Base-by-base conservation (phyloP, 768 basidiomycete genomes). In the Boletales sp. region DNA sequence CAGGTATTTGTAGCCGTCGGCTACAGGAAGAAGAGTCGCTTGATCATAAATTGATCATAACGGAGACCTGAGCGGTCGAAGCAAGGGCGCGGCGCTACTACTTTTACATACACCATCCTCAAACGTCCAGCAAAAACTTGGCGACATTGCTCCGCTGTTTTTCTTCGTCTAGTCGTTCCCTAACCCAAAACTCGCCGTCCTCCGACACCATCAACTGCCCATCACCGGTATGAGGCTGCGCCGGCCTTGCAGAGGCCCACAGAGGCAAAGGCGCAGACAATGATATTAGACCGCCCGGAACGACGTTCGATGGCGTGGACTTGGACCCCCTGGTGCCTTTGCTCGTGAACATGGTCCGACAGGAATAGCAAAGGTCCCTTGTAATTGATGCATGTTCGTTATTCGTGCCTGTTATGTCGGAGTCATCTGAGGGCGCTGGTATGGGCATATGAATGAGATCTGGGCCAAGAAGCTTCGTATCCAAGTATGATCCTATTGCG, bases 311-410 rank as follows among this genome's bases (percentile, higher is more conserved):
- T 28, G 34, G 12, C 4, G 35, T 36, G 25, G 57, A 49, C 21
- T 61, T 67, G 8, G 64, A 59, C 2, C 70, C 68, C 7, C 80
- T 76, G 55, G 73, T 78, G 53, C 78, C 77, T 48, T 73, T 73
- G 61, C 84, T 83, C 0, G 80, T 84, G 17, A 84, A 64, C 8
- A 74, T 79, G 3, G 82, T 80, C 49, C 79, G 77, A 57, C 84
- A 86, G 17, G 80, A 73, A 58, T 86, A 86, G 58, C 84, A 86
- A 21, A 86, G 69, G n/a, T 62, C 55, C 0, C 68, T 61, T 8
- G 71, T 64, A 18, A 82, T 66, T 1, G 69, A 70, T 15, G 54
- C 48, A 10, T n/a, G 36, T 48, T 46, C 51, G 40, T 49, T 28
- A 19, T 41, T 30, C 12, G 37, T 14, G 9, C 44, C 42, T 18